Percentiles rank a stretch among this genome's conserved stretches.
Conservation (phyloP, 2,329 filamentous ascomycete genomes). For the Stagonosporopsis chrysanthemi region DNA sequence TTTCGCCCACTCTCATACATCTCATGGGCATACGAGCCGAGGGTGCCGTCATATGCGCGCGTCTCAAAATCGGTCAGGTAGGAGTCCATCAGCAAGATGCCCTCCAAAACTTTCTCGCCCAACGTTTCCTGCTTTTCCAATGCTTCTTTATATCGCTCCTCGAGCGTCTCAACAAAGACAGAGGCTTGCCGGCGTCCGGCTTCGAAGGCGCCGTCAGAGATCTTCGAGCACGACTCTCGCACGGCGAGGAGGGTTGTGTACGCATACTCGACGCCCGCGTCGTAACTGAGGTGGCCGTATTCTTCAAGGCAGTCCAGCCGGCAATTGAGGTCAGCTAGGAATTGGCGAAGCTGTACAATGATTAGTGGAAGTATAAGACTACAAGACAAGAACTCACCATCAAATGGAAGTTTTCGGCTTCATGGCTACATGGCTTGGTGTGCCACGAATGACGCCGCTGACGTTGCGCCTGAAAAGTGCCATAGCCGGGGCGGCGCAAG, state of each 20-base stretch:
- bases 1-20: constrained; percentile 81
- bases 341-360: constrained; percentile 70
- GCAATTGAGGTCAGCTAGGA: constrained; percentile 84
- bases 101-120: constrained; percentile 89
- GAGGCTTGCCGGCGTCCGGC: constrained; percentile 83
- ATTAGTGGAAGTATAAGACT: constrained; percentile 26
- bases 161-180: constrained; percentile 91
- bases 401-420: constrained; percentile 57
- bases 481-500: constrained; percentile 47
- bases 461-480: constrained; percentile 44
- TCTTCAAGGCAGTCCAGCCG: constrained; percentile 87
- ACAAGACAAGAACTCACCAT: constrained; percentile 39
- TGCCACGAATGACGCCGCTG: constrained; percentile 58
- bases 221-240: constrained; percentile 84
- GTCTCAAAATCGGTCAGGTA: constrained; percentile 87
- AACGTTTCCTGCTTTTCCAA: constrained; percentile 84
- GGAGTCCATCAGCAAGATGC: constrained; percentile 83
- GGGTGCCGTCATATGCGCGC: constrained; percentile 78
- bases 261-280: constrained; percentile 82
- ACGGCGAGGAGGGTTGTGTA: constrained; percentile 88
- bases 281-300: constrained; percentile 83
- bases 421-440: constrained; percentile 53
- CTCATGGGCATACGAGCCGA: constrained; percentile 74
- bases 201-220: constrained; percentile 88
- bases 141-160: constrained; percentile 85